Base-by-base conservation (phyloP, 139 green algal species). In the Gonium pectorale region DNA sequence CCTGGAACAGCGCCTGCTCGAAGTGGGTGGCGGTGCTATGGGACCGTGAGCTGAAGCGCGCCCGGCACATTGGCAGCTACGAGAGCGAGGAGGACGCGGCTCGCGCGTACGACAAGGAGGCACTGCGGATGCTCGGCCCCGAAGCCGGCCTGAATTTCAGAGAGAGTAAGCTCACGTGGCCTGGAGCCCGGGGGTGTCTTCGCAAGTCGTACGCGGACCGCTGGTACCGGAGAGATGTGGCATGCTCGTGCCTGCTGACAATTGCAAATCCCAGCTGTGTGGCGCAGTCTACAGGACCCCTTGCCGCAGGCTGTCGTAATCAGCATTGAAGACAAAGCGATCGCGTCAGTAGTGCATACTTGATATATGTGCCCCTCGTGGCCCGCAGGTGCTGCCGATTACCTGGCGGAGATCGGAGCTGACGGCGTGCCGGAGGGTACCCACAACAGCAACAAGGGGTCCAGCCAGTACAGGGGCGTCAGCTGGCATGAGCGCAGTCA, bases 11-110 rank as follows among this genome's bases (percentile, higher is more conserved):
- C 41, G 86, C 86, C 5, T 92, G 87, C 74, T 87, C 77, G 24
- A 91, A 90, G 74, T 93, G 90, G 90, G 90, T 90, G 41, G 90
- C 90, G 26, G 90, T 93, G 49, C 86, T 93, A 8, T 93, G 90
- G 90, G 90, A 93, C 80, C 71, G 90, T 29, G 90, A 89, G 85
- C 85, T 87, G 37, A 91, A 91, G 68, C 87, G 89, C 24, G 90
- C 90, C 15, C 87, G 90, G 43, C 91, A 95, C 84, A 90, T 96
- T 37, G 92, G 93, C n/a, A 92, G 89, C 81, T 96, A 90, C 71
- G 88, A 92, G 60, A 67, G 49, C 2, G 93, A 96, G 72, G 84
- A 92, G 82, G 90, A 92, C 6, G 93, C 93, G 6, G 93, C 93
- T 4, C 75, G 90, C 0, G 90, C 88, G 19, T 96, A 96, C 72